Base-by-base conservation (phyloP, 1,284 basidiomycete species). In the Tilletia caries region DNA sequence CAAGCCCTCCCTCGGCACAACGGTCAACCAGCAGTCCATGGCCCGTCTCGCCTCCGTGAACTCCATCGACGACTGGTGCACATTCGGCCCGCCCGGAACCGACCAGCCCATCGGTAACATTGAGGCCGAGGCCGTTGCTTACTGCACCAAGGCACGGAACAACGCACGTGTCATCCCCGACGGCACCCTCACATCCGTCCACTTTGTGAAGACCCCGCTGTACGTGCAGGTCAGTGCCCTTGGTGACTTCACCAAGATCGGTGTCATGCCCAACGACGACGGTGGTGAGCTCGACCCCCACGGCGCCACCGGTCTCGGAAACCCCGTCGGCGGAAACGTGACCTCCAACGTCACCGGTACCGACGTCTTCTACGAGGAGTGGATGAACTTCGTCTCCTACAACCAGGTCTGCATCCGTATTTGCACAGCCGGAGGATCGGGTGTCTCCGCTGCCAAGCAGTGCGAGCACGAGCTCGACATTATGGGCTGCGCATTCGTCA, bases 91-190 rank as follows among this genome's bases (percentile, higher is more conserved):
- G 2, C 85, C 81, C 85, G 82, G 83, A 33, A 71, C 81, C 12
- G 85, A 82, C n/a, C 67, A 80, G 37, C 84, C 85, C n/a, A 88
- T 92, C 68, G 89, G 86, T 29, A 86, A 90, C 74, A 86, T 87
- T 3, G 91, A 92, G 82, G 87, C 86, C 46, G 85, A 88, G 79
- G 89, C 88, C 73, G 89, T 92, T 23, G 88, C 89, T 0, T 92
- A 88, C 88, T 92, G 91, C 85, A 90, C 89, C 44, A 89, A 82
- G 75, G 67, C 82, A 1, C 76, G 81, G 43, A 83, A 83, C 78
- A 78, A 81, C 44, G 81, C 81, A 1, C 81, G 81, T 71, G 80
- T 83, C 58, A 83, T 83, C 64, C 81, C 81, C 25, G 81, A 83
- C 67, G 81, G 81, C 64, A 80, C 81, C 50, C 68, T 83, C 13